Percentiles rank a stretch among this genome's conserved stretches.
phyloP scores from a whole-genome alignment of 2,329 filamentous ascomycete genomes.

The Hypocreales sp. region DNA sequence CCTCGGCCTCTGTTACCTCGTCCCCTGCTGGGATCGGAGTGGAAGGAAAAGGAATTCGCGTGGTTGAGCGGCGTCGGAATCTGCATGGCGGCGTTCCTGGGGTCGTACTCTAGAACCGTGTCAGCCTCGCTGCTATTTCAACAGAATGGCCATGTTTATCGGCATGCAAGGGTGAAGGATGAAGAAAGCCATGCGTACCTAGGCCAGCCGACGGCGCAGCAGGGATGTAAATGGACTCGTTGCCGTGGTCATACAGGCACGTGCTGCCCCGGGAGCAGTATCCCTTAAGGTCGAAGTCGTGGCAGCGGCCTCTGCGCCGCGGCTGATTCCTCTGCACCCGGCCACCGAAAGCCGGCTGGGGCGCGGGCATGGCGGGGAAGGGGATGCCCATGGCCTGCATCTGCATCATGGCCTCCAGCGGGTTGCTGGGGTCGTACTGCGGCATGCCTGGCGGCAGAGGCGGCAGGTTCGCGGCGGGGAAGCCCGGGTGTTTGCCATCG shows the following conservation, averaged over 20 bases:
- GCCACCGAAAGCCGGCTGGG: slow-evolving; percentile 9
- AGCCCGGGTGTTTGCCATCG: slow-evolving; percentile 6
- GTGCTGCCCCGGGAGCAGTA: slow-evolving; percentile 52
- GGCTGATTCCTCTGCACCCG: slow-evolving; percentile 9
- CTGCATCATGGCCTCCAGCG: slow-evolving; percentile 44
- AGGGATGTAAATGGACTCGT: slow-evolving; percentile 28
- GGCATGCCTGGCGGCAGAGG: slow-evolving; percentile 18
- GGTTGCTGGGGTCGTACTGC: slow-evolving; percentile 41
- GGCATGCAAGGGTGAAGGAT: not conserved
- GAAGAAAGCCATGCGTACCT: slow-evolving; percentile 8
- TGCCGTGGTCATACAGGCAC: slow-evolving; percentile 56
- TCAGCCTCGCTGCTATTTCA: no score
- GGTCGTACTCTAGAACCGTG: slow-evolving; percentile 16
- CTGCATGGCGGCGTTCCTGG: slow-evolving; percentile 12
- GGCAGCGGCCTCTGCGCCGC: slow-evolving; percentile 37
- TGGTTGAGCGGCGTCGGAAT: slow-evolving; percentile 6
- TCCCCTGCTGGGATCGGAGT: slow-evolving; percentile 13
- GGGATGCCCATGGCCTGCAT: slow-evolving; percentile 42
- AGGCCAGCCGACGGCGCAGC: slow-evolving; percentile 7
- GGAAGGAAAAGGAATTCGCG: slow-evolving; percentile 8
- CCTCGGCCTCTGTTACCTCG: slow-evolving; percentile 18
- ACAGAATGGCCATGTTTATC: no score
- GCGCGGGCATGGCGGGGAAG: slow-evolving; percentile 21
- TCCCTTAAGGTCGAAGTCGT: slow-evolving; percentile 58
- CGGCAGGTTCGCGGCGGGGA: slow-evolving; percentile 1